These are phyloP conservation scores for Porpolomopsis calyptriformis DNA, from an alignment of 768 basidiomycete species.

Conservation along the genomic window DNA sequence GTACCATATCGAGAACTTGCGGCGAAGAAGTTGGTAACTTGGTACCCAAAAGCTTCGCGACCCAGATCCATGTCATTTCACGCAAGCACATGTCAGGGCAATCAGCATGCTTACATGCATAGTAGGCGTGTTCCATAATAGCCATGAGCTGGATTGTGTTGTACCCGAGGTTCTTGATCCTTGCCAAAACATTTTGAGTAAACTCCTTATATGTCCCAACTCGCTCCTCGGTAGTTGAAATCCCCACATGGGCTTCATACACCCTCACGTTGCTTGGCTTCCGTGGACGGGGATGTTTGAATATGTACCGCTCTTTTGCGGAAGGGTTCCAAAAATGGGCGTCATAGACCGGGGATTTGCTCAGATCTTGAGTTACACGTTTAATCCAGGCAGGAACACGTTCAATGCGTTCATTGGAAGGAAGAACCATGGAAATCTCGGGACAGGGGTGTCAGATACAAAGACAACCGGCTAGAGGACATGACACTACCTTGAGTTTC, in stretches of 20 bases:
- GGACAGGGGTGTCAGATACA: conserved; percentile 3
- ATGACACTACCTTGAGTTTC: conserved; percentile 69
- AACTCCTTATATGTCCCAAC: conserved; percentile 98
- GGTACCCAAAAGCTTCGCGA: conserved; percentile 91
- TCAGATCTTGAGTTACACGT: conserved; percentile 90
- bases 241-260: conserved; percentile 98
- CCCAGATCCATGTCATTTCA: conserved; percentile 6
- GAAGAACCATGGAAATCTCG: conserved; percentile 87
- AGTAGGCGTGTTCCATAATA: conserved; percentile 96
- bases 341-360: conserved; percentile 85
- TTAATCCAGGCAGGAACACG: conserved; percentile 89
- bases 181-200: conserved; percentile 67
- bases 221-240: conserved; percentile 76
- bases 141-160: conserved; percentile 99
- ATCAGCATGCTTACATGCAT: conserved; percentile 61
- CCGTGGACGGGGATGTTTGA: conserved; percentile 68
- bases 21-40: conserved; percentile 95
- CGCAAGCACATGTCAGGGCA: conserved; percentile 3
- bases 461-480: not conserved
- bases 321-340: conserved; percentile 99
- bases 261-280: conserved; percentile 64
- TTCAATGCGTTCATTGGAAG: conserved; percentile 72
- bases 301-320: conserved; percentile 54
- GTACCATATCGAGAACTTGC: conserved; percentile 92
- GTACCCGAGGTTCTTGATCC: conserved; percentile 88